Base-by-base conservation (phyloP, 2,329 filamentous ascomycete species). In the Venturia oleaginea region DNA sequence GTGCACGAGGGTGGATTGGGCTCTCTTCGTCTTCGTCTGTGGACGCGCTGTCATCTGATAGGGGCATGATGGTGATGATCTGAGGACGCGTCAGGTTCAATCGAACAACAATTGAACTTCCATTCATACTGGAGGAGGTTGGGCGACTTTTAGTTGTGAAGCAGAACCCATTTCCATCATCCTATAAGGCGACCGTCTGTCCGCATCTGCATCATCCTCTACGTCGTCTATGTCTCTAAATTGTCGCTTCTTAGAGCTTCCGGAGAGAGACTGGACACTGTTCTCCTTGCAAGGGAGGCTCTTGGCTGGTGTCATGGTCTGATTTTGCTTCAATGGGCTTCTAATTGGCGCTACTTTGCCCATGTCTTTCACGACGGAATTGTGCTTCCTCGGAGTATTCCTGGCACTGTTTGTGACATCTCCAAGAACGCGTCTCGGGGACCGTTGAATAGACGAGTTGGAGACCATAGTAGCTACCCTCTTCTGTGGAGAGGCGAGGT, bases 381-480 rank as follows among this genome's bases (percentile, higher is more conserved):
- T 46, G 27, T 37, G 46, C 22, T 27, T 34, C 51, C 46, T 6
- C 4, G 62, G 62, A 10, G 62, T 42, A 17, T 37, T 54, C 10
- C 30, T 15, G 15, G 48, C 40, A n/a, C 51, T 63, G n/a, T 46
- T 46, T 40, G 62, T 55, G 42, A 63, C 30, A 38, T 63, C 62
- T n/a, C 62, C 62, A 30, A 63, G 62, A 8, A 63, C 34, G 51
- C 62, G 62, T 63, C 62, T 63, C 32, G 62, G 48, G 42, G 46
- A 43, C 24, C 37, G 37, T 10, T 60, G 30, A 7, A 19, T 11
- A 34, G 51, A n/a, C 30, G 30, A 17, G n/a, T 34, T 57, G 27
- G 51, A 34, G 30, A 19, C 51, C 51, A 57, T 57, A 22, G 11
- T 34, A 27, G 51, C 51, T 55, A 34, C 7, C 27, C 51, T 55